Percentiles rank a stretch among this genome's conserved stretches.
phyloP scores from a whole-genome alignment of 805 yeast genomes.

The Torulaspora quercuum region DNA sequence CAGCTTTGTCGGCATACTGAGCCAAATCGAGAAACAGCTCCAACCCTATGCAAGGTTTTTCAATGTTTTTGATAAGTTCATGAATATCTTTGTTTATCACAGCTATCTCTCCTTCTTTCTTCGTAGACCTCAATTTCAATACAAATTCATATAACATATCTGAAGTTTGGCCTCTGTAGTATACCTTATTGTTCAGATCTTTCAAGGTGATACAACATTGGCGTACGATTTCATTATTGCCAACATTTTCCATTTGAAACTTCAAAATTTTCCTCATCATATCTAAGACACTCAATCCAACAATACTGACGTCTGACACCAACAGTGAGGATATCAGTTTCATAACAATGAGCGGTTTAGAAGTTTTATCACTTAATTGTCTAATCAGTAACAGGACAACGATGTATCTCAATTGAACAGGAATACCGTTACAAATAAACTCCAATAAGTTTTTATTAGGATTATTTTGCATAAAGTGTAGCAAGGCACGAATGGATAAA shows the following conservation, averaged over 20 bases:
- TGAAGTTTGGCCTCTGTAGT: slow-evolving; percentile 80
- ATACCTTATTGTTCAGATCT: slow-evolving; percentile 70
- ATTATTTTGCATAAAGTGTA: slow-evolving; percentile 41
- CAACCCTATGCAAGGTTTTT: slow-evolving; percentile 25
- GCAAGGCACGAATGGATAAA: slow-evolving; percentile 51
- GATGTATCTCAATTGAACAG: slow-evolving; percentile 70
- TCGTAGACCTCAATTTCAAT: slow-evolving; percentile 35
- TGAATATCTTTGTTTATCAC: slow-evolving; percentile 24
- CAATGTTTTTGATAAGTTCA: slow-evolving; percentile 21
- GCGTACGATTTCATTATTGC: slow-evolving; percentile 34
- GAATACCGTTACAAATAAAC: slow-evolving; percentile 70
- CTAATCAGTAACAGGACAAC: slow-evolving; percentile 50
- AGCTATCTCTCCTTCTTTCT: slow-evolving; percentile 26
- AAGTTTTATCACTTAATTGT: slow-evolving; percentile 26
- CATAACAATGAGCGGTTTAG: slow-evolving; percentile 36
- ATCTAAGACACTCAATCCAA: slow-evolving; percentile 84
- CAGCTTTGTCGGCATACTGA: slow-evolving; percentile 17
- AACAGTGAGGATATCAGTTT: slow-evolving; percentile 54
- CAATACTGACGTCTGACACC: slow-evolving; percentile 75
- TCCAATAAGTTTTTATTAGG: slow-evolving; percentile 48
- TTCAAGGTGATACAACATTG: slow-evolving; percentile 58
- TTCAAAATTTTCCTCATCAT: slow-evolving; percentile 56
- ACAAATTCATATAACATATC: slow-evolving; percentile 75
- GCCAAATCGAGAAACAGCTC: slow-evolving; percentile 30
- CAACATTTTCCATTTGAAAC: slow-evolving; percentile 41